Base-by-base conservation (phyloP, 2,329 filamentous ascomycete genomes). In the Ophiostoma himal-ulmi region DNA sequence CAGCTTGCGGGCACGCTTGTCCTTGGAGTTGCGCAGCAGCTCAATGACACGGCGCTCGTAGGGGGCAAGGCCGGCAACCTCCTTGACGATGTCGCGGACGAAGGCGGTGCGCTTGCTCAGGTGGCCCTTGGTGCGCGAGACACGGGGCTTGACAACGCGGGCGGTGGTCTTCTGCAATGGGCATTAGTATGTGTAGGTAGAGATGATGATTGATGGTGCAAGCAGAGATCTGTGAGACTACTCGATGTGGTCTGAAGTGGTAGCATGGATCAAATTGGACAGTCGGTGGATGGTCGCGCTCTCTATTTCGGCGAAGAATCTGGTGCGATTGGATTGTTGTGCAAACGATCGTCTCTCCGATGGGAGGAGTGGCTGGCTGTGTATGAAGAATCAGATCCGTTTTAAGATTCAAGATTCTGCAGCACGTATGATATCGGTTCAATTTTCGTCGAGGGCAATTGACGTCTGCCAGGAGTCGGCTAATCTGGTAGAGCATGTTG, bases 31-130 rank as follows among this genome's bases (percentile, higher is more conserved):
- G 80, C 95, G 93, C 84, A 99, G 91, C 82, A 99, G 87, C 89
- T 99, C 95, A 82, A 99, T 96, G 78, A 99, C 92, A 81, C 95
- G 93, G 84, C 95, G 94, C 90, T 99, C 95, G 83, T 99, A 95
- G 80, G 92, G 92, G 78, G 92, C 92, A 78, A 95, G 91, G 81
- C 91, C 95, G 83, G 94, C 90, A 83, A 98, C 95, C 87, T 99
- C 95, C 88, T 96, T 96, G 83, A 97, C 93, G 81, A 99, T 91
- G 81, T 97, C 94, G 78, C 95, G 89, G 78, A 98, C 94, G 85
- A 99, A 98, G 78, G 91, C 89, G 78, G 95, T 98, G 80, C 94
- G 90, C 90, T 96, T 97, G 86, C 92, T 96, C 80, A 96, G 86
- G 85, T 95, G 92, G 78, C 95, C 95, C 89, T 97, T 98, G 86